A percentile compares a stretch with the other conserved stretches of the same genome.
These are phyloP conservation scores for Teratosphaeria epicoccoides DNA, from an alignment of 2,329 filamentous ascomycete genomes.

Conservation along the genomic window DNA sequence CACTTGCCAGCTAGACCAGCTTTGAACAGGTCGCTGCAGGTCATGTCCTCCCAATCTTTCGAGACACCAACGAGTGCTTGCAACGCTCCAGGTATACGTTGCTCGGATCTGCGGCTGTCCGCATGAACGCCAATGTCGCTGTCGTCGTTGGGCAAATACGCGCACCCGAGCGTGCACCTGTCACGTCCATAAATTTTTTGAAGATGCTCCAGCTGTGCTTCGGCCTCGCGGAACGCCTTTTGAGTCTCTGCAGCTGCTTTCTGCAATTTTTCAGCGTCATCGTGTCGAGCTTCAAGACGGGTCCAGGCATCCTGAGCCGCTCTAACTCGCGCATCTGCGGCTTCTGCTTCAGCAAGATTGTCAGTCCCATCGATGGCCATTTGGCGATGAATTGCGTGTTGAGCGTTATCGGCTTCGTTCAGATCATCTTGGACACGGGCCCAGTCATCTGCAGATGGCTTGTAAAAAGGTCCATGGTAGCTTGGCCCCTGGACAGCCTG, in stretches of 20 bases:
- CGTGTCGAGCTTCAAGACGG: slow-evolving; percentile 2
- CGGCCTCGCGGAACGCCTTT: slow-evolving; percentile 12
- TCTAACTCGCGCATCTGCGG: slow-evolving; percentile 1
- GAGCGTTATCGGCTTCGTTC: slow-evolving; percentile 14
- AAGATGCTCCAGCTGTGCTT: slow-evolving; percentile 17
- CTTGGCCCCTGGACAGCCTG: slow-evolving; percentile 37
- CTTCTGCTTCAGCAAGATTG: not conserved
- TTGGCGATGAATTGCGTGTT: slow-evolving; percentile 1
- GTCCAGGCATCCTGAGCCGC: slow-evolving; percentile 4
- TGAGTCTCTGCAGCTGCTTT: slow-evolving; percentile 27
- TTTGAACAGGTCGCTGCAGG: slow-evolving; percentile 8
- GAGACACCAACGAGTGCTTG: slow-evolving; percentile 18
- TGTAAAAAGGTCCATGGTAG: slow-evolving; percentile 31
- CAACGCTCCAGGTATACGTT: slow-evolving; percentile 33
- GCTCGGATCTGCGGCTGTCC: slow-evolving; percentile 29
- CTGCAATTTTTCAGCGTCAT: slow-evolving; percentile 1
- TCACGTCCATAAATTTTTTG: not conserved
- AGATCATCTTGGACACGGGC: slow-evolving; percentile 16
- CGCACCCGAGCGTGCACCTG: slow-evolving; percentile 21
- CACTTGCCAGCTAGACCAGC: slow-evolving; percentile 25
- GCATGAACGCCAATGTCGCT: slow-evolving; percentile 26
- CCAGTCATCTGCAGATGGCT: slow-evolving; percentile 13
- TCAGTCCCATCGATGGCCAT: not conserved
- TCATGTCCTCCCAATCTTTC: slow-evolving; percentile 6
- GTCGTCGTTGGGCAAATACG: slow-evolving; percentile 24